phyloP scores from a whole-genome alignment of 495 filamentous ascomycete species.

The Trichocladium uniseriatum region DNA sequence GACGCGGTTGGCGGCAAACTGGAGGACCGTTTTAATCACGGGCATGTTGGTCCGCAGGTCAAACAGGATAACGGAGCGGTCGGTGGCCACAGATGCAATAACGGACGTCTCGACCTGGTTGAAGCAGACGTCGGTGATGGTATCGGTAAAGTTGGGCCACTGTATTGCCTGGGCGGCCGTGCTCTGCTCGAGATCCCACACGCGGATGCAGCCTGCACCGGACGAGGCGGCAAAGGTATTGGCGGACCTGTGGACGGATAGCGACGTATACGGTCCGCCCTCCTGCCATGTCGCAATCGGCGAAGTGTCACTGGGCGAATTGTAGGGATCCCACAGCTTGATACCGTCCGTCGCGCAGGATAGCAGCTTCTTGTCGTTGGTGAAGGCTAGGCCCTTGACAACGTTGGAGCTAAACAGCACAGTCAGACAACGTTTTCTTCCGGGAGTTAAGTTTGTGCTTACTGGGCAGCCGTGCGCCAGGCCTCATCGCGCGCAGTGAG shows the following conservation, averaged over 20 bases:
- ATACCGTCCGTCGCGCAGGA: conserved; percentile 82
- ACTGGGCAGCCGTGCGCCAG: conserved; percentile 73
- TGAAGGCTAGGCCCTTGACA: conserved; percentile 87
- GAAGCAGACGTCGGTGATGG: conserved; percentile 83
- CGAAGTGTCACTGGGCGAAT: conserved; percentile 48
- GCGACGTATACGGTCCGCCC: conserved; percentile 65
- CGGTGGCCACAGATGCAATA: conserved; percentile 70
- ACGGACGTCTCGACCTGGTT: conserved; percentile 92
- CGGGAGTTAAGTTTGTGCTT: neutral
- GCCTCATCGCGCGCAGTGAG: conserved; percentile 60
- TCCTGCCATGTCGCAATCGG: conserved; percentile 80
- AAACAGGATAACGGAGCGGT: conserved; percentile 72
- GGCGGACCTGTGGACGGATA: conserved; percentile 68
- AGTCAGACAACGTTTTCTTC: neutral
- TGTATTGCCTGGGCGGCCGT: conserved; percentile 69
- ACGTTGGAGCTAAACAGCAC: conserved; percentile 46
- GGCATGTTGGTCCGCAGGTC: conserved; percentile 76
- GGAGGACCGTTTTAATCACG: conserved; percentile 66
- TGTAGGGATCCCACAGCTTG: conserved; percentile 88
- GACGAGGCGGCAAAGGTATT: conserved; percentile 69
- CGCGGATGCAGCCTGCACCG: conserved; percentile 75
- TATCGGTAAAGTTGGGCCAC: conserved; percentile 83
- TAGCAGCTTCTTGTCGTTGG: conserved; percentile 71
- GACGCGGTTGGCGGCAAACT: conserved; percentile 73
- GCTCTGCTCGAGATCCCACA: conserved; percentile 60